Conservation (phyloP, 2,329 filamentous ascomycete species). For the Pezicula carpinea region DNA sequence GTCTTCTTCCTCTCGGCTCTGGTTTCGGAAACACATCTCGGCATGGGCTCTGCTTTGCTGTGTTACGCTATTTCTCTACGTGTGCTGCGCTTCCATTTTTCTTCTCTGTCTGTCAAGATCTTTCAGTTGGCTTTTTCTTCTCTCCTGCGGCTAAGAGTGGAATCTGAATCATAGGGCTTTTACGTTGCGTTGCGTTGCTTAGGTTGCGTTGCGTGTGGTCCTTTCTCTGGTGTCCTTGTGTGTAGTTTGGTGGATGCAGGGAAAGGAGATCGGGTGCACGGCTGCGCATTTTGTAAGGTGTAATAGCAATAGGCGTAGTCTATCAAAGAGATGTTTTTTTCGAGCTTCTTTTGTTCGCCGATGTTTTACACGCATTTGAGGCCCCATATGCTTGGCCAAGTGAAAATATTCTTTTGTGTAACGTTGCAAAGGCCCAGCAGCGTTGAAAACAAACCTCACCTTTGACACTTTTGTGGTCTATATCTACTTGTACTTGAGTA, state of each 20-base stretch:
- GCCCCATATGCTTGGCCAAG: too few relatives aligned
- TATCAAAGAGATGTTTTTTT: slow-evolving; percentile 28
- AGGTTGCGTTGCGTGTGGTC: slow-evolving; percentile 9
- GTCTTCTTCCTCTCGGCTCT: slow-evolving; percentile 22
- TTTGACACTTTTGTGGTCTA: too few relatives aligned
- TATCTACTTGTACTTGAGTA: too few relatives aligned
- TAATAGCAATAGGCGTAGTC: slow-evolving; percentile 35
- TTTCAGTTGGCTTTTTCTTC: slow-evolving; percentile 25
- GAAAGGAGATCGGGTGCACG: not conserved
- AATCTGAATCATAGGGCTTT: slow-evolving; percentile 25
- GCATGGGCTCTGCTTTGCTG: slow-evolving; percentile 23
- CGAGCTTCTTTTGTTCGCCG: too few relatives aligned
- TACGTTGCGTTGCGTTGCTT: slow-evolving; percentile 12
- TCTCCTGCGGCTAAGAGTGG: slow-evolving; percentile 23
- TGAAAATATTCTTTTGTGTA: too few relatives aligned
- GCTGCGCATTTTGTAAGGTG: slow-evolving; percentile 31
- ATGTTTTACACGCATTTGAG: too few relatives aligned
- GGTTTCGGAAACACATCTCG: slow-evolving; percentile 23
- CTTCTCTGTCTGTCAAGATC: slow-evolving; percentile 23
- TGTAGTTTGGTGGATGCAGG: slow-evolving; percentile 19
- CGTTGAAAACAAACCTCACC: too few relatives aligned
- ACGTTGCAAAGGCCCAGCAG: too few relatives aligned
- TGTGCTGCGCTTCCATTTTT: slow-evolving; percentile 18
- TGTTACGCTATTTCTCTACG: slow-evolving; percentile 28
- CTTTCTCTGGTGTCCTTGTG: slow-evolving; percentile 19